These are phyloP conservation scores for Neophaeococcomyces mojaviensis DNA, from an alignment of 2,329 filamentous ascomycete species.

Conservation along the genomic window DNA sequence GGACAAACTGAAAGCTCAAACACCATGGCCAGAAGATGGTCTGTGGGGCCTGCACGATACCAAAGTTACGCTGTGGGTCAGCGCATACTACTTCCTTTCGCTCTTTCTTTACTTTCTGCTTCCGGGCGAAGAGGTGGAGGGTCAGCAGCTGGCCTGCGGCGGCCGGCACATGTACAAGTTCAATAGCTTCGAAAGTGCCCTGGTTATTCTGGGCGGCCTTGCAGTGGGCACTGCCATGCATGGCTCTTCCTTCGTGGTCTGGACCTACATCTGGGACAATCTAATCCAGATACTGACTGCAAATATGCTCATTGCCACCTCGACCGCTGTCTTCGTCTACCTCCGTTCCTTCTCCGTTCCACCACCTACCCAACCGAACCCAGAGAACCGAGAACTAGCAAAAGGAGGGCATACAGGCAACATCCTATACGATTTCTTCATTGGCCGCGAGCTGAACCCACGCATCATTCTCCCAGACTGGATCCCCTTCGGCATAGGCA, in stretches of 20 bases:
- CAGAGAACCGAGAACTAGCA: slow-evolving; percentile 67
- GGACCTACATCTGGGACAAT: slow-evolving; percentile 90
- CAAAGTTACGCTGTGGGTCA: slow-evolving; percentile 59
- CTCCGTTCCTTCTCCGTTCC: slow-evolving; percentile 73
- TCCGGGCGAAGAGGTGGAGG: slow-evolving; percentile 64
- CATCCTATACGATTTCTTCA: slow-evolving; percentile 90
- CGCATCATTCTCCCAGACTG: slow-evolving; percentile 49
- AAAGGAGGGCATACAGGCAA: slow-evolving; percentile 77
- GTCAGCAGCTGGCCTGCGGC: slow-evolving; percentile 61
- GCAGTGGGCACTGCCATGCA: slow-evolving; percentile 67
- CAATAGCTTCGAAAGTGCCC: slow-evolving; percentile 67
- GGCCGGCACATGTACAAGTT: slow-evolving; percentile 75
- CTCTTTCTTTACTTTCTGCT: slow-evolving; percentile 67
- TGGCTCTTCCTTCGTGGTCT: slow-evolving; percentile 76
- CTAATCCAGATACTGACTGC: slow-evolving; percentile 77
- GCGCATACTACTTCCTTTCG: slow-evolving; percentile 72
- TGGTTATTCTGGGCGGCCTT: slow-evolving; percentile 63
- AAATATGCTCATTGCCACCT: slow-evolving; percentile 69
- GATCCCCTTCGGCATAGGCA: slow-evolving; percentile 63
- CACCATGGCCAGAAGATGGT: slow-evolving; percentile 71
- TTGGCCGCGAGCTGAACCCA: slow-evolving; percentile 90
- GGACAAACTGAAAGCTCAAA: slow-evolving; percentile 66
- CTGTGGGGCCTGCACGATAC: slow-evolving; percentile 62
- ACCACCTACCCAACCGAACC: slow-evolving; percentile 52
- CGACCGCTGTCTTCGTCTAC: slow-evolving; percentile 71